Base-by-base conservation (phyloP, 768 basidiomycete species). In the Kwoniella newhampshirensis region DNA sequence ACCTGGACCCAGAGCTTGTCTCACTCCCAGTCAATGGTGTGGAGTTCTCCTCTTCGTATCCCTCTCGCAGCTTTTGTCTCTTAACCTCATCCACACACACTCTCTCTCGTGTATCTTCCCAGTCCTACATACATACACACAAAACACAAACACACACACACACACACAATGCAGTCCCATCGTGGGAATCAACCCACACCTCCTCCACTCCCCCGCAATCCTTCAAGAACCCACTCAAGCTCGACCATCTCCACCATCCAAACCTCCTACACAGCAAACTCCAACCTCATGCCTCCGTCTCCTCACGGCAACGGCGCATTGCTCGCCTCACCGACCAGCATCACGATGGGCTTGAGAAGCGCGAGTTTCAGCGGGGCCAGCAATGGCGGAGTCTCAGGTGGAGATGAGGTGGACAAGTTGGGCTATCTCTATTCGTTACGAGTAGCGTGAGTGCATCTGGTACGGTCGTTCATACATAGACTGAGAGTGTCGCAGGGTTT, bases 361-460 rank as follows among this genome's bases (percentile, higher is more conserved):
- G 43, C 40, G 20, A 51, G 32, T 36, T 28, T 18, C n/a, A 18
- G 28, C 3, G 25, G 27, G 26, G 35, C 46, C n/a, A n/a, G 26
- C 21, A 40, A 41, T 6, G 30, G 25, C 18, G 40, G 47, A 3
- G 32, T 45, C 36, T 4, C 32, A 23, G 50, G 23, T 2, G 40
- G 21, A 15, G 62, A 70, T 23, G 68, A 70, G 28, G 35, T 70
- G 27, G 74, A 75, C 41, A 47, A 57, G 35, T 36, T 64, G 47
- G 67, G 67, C 1, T 75, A 75, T 44, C 56, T 53, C 37, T 75
- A 65, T 47, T 69, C 74, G 20, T 52, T 75, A 25, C 50, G 70
- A 25, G 71, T 74, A 9, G 73, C 72, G 73, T 76, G 46, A 67
- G 42, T 62, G 9, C 23, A 46, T 12, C 25, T 44, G 15, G 7